Conservation (phyloP, 148 eudicot species). For the Fagopyrum homotropicum region DNA sequence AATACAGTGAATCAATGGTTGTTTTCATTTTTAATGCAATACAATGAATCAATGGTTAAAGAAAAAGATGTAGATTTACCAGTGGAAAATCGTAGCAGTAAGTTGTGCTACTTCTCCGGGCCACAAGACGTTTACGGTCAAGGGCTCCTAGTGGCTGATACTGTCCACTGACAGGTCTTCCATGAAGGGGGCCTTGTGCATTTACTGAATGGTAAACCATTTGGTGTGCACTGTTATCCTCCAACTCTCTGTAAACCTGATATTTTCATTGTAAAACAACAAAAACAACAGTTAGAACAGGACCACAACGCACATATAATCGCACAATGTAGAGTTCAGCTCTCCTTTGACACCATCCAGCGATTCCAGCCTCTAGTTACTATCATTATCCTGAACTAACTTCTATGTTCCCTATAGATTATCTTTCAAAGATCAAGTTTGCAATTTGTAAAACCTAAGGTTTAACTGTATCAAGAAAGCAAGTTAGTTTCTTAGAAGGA, state of each 20-base stretch:
- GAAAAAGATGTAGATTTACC: slow-evolving; percentile 31
- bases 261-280: slow-evolving; percentile 9
- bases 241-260: slow-evolving; percentile 85
- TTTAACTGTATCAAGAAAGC: too few species aligned
- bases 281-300: slow-evolving; percentile 9
- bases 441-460: too few species aligned
- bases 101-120: slow-evolving; percentile 91
- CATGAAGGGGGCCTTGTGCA: slow-evolving; percentile 50
- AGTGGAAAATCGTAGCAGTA: slow-evolving; percentile 97
- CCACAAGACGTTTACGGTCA: slow-evolving; percentile 76
- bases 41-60: background rate
- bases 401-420: too few species aligned
- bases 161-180: slow-evolving; percentile 56
- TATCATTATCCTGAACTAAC: too few species aligned
- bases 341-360: too few species aligned
- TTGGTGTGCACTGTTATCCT: slow-evolving; percentile 44
- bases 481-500: too few species aligned
- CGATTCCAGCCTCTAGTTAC: too few species aligned
- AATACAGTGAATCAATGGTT: background rate
- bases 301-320: background rate
- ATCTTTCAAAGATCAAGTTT: too few species aligned
- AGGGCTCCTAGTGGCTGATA: slow-evolving; percentile 69
- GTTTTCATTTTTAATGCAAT: background rate
- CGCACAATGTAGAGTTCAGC: background rate
- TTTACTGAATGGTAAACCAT: slow-evolving; percentile 66